A percentile compares a stretch with the other conserved stretches of the same genome.
phyloP scores from a whole-genome alignment of 2,329 filamentous ascomycete species.

The Penicillium griseofulvum region DNA sequence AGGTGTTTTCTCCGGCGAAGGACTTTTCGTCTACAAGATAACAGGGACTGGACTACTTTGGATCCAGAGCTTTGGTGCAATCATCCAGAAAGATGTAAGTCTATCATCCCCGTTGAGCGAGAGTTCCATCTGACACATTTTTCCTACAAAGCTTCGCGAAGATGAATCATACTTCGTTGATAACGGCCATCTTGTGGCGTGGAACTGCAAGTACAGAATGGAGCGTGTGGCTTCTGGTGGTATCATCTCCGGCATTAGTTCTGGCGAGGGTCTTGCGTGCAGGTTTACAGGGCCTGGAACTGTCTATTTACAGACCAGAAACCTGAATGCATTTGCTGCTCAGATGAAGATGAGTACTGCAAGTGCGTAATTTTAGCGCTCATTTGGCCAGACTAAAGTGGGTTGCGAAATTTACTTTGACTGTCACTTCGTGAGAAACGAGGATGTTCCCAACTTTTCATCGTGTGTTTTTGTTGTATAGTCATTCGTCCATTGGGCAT shows the following conservation, averaged over 20 bases:
- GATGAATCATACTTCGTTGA: constrained; percentile 90
- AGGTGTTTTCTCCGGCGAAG: constrained; percentile 91
- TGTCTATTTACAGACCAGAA: constrained; percentile 88
- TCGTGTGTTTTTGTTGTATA: background rate
- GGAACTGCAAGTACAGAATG: constrained; percentile 92
- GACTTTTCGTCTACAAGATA: constrained; percentile 85
- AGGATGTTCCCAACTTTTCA: background rate
- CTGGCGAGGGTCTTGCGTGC: constrained; percentile 86
- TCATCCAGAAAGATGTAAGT: constrained; percentile 82
- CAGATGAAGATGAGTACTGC: constrained; percentile 50
- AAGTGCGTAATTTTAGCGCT: constrained; percentile 14
- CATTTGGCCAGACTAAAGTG: too few relatives aligned
- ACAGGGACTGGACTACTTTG: constrained; percentile 77
- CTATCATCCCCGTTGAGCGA: background rate
- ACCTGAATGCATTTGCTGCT: constrained; percentile 62
- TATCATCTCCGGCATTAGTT: constrained; percentile 80
- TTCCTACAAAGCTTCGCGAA: constrained; percentile 40
- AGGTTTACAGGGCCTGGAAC: constrained; percentile 90
- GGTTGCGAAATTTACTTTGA: background rate
- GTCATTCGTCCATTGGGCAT: background rate
- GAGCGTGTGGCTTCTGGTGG: constrained; percentile 88
- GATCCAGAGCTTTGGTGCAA: constrained; percentile 91
- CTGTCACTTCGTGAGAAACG: too few relatives aligned
- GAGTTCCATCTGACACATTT: background rate
- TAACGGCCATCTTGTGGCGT: constrained; percentile 90